A percentile compares a stretch with the other conserved stretches of the same genome.
Conservation (phyloP, 140 eudicot species). For the Flaveria floridana region DNA sequence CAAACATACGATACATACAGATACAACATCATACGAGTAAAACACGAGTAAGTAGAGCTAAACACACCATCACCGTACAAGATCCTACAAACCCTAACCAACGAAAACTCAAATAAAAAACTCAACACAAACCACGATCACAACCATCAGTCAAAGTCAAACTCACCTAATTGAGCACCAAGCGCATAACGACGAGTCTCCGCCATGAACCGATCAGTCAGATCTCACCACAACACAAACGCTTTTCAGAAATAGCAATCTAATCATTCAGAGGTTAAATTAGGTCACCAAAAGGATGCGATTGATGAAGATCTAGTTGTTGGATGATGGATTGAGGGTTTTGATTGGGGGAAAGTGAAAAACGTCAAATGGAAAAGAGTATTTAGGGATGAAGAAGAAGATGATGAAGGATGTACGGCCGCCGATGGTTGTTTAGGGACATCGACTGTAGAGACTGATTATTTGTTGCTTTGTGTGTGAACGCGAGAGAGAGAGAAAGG, state of each 20-base stretch:
- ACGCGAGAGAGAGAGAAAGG: not conserved
- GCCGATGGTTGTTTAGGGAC: too few relatives aligned
- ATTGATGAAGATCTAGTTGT: not conserved
- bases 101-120: not conserved
- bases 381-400: too few relatives aligned
- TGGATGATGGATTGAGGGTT: not conserved
- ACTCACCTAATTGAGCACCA: constrained; percentile 57
- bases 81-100: constrained; percentile 26
- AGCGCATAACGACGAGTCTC: constrained; percentile 64
- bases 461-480: not conserved
- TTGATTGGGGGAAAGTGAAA: not conserved
- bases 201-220: constrained; percentile 47
- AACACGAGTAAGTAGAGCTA: not conserved
- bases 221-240: constrained; percentile 36
- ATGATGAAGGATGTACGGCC: too few relatives aligned
- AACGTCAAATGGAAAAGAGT: not conserved
- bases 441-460: too few relatives aligned
- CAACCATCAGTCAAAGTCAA: constrained; percentile 15
- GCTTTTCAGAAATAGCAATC: not conserved
- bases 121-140: constrained; percentile 11
- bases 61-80: not conserved
- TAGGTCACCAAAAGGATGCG: not conserved
- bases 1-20: not conserved
- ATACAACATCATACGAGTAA: constrained; percentile 7
- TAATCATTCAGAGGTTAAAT: not conserved